Conservation (phyloP, 768 basidiomycete genomes). For the Auricularia cornea region DNA sequence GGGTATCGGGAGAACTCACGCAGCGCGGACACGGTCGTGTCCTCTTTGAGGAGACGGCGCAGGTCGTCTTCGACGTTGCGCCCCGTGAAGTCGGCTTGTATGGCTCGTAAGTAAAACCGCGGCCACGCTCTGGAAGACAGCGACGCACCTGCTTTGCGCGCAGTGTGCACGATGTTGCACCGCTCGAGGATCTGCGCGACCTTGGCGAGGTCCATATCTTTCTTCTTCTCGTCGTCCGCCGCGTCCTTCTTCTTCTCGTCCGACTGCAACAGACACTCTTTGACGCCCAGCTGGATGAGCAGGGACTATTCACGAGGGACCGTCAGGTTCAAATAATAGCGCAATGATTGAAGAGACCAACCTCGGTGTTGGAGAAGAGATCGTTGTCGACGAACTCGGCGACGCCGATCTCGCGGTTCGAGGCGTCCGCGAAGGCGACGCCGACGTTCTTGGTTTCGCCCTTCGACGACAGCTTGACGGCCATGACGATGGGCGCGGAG, state of each 20-base stretch:
- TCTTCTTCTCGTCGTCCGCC: constrained; percentile 61
- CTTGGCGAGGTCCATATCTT: constrained; percentile 84
- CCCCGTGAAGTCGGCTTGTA: constrained; percentile 73
- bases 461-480: constrained; percentile 62
- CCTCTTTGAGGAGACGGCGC: constrained; percentile 51
- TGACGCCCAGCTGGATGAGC: constrained; percentile 93
- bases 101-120: neutral
- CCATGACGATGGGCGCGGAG: constrained; percentile 81
- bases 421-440: constrained; percentile 87
- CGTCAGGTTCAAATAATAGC: too few relatives aligned
- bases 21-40: constrained; percentile 34
- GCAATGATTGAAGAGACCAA: too few relatives aligned
- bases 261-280: constrained; percentile 85
- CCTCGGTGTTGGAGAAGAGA: constrained; percentile 91
- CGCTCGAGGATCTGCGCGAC: constrained; percentile 80
- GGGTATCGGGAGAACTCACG: constrained; percentile 28
- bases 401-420: constrained; percentile 74
- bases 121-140: neutral
- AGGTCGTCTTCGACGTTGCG: constrained; percentile 78
- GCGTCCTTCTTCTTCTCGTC: constrained; percentile 78
- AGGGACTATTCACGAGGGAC: too few relatives aligned
- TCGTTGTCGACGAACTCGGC: constrained; percentile 93
- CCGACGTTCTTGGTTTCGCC: constrained; percentile 69
- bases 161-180: constrained; percentile 84
- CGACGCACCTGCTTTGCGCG: constrained; percentile 72